Percentiles rank a stretch among this genome's conserved stretches.
Conservation (phyloP, 2,329 filamentous ascomycete genomes). For the Boeremia lycopersici region DNA sequence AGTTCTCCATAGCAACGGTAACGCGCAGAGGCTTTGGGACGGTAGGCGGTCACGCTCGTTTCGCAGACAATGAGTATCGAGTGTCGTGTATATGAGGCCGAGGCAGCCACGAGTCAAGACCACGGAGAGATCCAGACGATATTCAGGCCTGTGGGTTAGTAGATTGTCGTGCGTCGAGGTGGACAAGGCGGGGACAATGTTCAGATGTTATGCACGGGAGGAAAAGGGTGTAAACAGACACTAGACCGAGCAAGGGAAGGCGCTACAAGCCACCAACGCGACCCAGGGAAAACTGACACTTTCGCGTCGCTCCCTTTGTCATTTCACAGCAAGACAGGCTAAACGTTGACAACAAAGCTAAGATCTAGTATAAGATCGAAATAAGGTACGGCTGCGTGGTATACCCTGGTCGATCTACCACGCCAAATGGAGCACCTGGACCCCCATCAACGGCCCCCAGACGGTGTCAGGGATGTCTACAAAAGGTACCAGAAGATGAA, state of each 20-base stretch:
- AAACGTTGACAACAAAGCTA: not conserved
- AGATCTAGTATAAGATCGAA: not conserved
- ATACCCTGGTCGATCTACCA: not conserved
- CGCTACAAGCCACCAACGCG: conserved; percentile 32
- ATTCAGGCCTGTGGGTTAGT: conserved; percentile 38
- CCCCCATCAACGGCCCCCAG: conserved; percentile 78
- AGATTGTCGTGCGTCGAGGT: conserved; percentile 17
- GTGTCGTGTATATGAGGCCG: not conserved
- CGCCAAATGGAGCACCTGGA: conserved; percentile 58
- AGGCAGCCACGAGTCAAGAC: not conserved
- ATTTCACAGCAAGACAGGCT: not conserved
- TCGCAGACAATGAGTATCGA: not conserved
- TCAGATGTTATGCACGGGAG: conserved; percentile 29
- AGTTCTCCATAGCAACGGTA: conserved; percentile 77
- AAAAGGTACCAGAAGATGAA: conserved; percentile 73
- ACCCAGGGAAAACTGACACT: conserved; percentile 11
- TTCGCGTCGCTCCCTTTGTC: conserved; percentile 8
- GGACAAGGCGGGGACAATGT: conserved; percentile 18
- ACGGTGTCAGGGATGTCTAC: conserved; percentile 71
- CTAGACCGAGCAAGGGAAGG: conserved; percentile 25
- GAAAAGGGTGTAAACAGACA: conserved; percentile 31
- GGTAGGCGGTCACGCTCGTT: conserved; percentile 28
- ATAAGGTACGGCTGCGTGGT: not conserved
- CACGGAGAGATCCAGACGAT: not conserved
- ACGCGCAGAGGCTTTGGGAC: conserved; percentile 23